Conservation (phyloP, 352 stramenopile species). For the Globisporangium barbulae region DNA sequence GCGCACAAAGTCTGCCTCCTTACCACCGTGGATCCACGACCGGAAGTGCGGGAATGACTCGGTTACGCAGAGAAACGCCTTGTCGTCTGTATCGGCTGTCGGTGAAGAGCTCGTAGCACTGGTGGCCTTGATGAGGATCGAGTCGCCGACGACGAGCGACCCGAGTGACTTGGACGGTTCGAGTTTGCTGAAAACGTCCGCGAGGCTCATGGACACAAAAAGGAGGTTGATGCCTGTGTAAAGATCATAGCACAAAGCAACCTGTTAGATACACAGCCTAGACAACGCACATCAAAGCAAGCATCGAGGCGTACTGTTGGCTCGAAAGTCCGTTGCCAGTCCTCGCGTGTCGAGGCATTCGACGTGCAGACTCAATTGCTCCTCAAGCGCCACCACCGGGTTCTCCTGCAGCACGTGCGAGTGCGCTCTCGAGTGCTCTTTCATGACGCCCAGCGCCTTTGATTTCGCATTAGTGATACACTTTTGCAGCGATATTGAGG, state of each 20-base stretch:
- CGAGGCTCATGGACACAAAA: constrained; percentile 46
- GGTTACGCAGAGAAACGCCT: constrained; percentile 42
- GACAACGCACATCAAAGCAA: neutral
- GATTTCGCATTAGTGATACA: constrained; percentile 21
- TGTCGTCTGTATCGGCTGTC: neutral
- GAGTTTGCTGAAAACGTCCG: constrained; percentile 29
- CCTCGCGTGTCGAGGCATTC: constrained; percentile 51
- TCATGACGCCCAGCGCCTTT: constrained; percentile 20
- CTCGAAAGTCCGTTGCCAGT: constrained; percentile 11
- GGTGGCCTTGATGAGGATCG: constrained; percentile 28
- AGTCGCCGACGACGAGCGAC: constrained; percentile 56
- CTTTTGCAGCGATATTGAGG: constrained; percentile 18
- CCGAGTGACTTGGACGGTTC: constrained; percentile 27
- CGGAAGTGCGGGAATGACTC: constrained; percentile 58
- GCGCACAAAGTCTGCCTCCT: constrained; percentile 41
- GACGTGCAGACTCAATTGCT: constrained; percentile 29
- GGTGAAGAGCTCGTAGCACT: neutral
- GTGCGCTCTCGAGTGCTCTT: constrained; percentile 12
- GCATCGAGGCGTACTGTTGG: constrained; percentile 17
- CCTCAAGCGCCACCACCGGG: constrained; percentile 26
- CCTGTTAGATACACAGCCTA: neutral
- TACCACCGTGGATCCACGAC: constrained; percentile 50
- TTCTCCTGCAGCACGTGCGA: constrained; percentile 22
- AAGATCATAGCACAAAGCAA: neutral
- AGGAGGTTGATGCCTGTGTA: constrained; percentile 49